These are phyloP conservation scores for Xylaria hypoxylon DNA, from an alignment of 2,329 filamentous ascomycete species.

Conservation along the genomic window DNA sequence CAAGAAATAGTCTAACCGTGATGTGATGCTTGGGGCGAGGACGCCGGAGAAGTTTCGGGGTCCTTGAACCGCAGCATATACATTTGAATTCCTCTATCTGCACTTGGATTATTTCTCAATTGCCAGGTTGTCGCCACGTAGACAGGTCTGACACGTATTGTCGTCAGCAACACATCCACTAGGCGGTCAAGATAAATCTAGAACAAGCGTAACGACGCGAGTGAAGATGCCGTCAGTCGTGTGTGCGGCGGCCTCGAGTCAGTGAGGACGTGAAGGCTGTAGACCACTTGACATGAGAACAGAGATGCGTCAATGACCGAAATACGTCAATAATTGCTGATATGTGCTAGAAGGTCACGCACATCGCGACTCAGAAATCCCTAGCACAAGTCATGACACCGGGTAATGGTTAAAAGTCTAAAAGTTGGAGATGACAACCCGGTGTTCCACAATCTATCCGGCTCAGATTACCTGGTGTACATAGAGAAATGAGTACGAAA, in stretches of 20 bases:
- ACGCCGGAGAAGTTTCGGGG: not conserved
- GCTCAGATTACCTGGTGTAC: not conserved
- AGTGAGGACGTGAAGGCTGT: not conserved
- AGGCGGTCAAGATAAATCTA: not conserved
- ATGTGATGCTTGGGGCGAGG: not conserved
- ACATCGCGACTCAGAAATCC: constrained; percentile 13
- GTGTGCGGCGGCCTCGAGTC: constrained; percentile 6
- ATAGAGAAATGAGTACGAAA: no score
- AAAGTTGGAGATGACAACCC: constrained; percentile 5
- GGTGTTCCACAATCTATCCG: not conserved
- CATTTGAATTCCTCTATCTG: not conserved
- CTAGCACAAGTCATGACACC: constrained; percentile 12
- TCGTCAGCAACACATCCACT: not conserved
- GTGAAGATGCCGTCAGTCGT: constrained; percentile 1
- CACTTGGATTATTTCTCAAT: not conserved
- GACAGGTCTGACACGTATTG: not conserved
- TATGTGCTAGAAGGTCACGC: not conserved
- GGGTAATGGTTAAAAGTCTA: constrained; percentile 12
- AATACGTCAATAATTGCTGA: not conserved
- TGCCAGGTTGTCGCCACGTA: not conserved
- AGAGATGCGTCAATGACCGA: not conserved
- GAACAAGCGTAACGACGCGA: not conserved
- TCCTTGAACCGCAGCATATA: not conserved
- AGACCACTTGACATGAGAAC: not conserved
- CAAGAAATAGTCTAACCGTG: not conserved